Percentiles rank a stretch among this genome's conserved stretches.
Conservation (phyloP, 2,329 filamentous ascomycete species). For the Exophiala aquamarina region DNA sequence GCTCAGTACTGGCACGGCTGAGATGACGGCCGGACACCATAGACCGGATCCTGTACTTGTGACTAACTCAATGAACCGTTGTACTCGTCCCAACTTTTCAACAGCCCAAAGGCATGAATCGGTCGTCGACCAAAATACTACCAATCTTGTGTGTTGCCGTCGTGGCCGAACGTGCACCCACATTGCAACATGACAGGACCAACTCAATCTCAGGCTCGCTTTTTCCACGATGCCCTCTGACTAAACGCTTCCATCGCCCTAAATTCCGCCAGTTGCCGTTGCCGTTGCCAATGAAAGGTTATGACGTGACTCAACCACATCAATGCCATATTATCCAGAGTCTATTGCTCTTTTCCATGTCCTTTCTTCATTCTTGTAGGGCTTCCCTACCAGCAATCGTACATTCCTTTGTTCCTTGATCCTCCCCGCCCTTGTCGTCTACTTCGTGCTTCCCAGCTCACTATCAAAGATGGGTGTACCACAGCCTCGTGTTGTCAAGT, state of each 20-base stretch:
- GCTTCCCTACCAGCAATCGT: slow-evolving; percentile 21
- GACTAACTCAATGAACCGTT: background rate
- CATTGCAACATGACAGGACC: slow-evolving; percentile 22
- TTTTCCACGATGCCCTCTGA: background rate
- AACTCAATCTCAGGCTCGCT: background rate
- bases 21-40: slow-evolving; percentile 2
- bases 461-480: slow-evolving; percentile 31
- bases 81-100: no score
- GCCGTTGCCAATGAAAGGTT: slow-evolving; percentile 2
- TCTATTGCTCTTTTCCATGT: slow-evolving; percentile 65
- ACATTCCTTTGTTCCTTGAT: slow-evolving; percentile 9
- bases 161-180: slow-evolving; percentile 16
- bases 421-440: slow-evolving; percentile 27
- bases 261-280: slow-evolving; percentile 19
- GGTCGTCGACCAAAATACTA: no score
- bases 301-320: slow-evolving; percentile 23
- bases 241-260: slow-evolving; percentile 5
- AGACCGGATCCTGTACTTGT: no score
- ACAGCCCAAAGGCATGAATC: no score
- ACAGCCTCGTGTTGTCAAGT: slow-evolving; percentile 67
- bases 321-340: slow-evolving; percentile 46
- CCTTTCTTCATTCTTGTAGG: slow-evolving; percentile 24
- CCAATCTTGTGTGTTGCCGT: slow-evolving; percentile 14
- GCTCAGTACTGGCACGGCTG: no score
- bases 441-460: slow-evolving; percentile 33